Percentiles rank a stretch among this genome's conserved stretches.
phyloP scores from a whole-genome alignment of 73 alveolate genomes.

The Diophrys appendiculata region DNA sequence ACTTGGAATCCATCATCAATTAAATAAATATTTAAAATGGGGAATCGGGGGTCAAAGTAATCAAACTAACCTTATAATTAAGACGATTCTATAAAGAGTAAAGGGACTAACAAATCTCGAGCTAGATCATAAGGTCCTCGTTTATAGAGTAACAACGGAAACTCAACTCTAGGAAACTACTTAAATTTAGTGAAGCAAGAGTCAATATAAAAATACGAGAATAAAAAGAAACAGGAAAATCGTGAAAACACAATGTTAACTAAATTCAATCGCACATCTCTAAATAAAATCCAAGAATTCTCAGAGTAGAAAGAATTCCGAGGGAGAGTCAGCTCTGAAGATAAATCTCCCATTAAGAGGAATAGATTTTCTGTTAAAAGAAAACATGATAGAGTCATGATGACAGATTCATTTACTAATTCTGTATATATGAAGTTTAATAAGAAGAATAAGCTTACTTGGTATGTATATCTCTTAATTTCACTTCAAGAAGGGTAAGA shows the following conservation, averaged over 20 bases:
- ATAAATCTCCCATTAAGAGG: not conserved
- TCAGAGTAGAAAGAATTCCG: not conserved
- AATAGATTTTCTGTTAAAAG: not conserved
- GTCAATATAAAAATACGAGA: not conserved
- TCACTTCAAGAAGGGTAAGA: not conserved
- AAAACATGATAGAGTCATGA: not conserved
- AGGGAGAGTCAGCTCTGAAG: not conserved
- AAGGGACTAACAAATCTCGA: not conserved
- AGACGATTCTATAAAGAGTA: not conserved
- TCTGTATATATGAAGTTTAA: not conserved
- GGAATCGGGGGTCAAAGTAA: not conserved
- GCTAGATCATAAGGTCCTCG: no score
- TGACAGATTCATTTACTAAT: not conserved
- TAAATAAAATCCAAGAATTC: not conserved
- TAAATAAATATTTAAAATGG: not conserved
- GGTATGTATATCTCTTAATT: not conserved
- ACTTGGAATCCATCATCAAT: no score
- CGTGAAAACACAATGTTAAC: not conserved
- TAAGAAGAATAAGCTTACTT: not conserved
- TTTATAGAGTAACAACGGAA: no score
- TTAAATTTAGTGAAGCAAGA: not conserved
- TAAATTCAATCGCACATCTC: not conserved
- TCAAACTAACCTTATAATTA: not conserved
- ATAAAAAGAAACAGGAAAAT: not conserved
- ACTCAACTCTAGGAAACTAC: not conserved